Evolutionary conservation across 169 alveolate genomes (phyloP), one percentile per base, ranked within the genome.

Genomic region (Plasmodium blacklocki): DNA sequence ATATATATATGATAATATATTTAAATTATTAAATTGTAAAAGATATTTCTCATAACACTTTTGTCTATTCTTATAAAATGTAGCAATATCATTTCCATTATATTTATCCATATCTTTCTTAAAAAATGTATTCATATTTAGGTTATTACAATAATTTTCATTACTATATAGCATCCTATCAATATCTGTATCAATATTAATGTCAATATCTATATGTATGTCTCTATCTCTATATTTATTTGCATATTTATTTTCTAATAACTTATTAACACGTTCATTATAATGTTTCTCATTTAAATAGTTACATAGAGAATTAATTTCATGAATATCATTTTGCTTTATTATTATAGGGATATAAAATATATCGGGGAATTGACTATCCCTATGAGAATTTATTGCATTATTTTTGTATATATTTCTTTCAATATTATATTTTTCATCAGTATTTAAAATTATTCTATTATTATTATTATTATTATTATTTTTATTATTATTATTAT

Each of bases 281-380:
- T 29, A 19, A 4, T 8, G 11, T 59, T 50, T 15, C 18, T 67
- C 12, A 29, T 32, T 29, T 47, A 18, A 14, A 54, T 29, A n/a
- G 39, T 21, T 21, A n/a, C 21, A 12, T 9, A 26, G 15, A 23
- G 39, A 29, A 26, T 73, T 32, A 2, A 54, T 15, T 12, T 12
- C 39, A 39, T 54, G 12, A 6, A 47, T 66, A 50, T 58, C 14
- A 18, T 23, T 54, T 58, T 49, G 68, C 43, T 45, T 59, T 70
- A 83, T 83, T 39, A 86, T 72, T 58, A 86, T 23, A 26, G 92
- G 92, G 78, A 86, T 86, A 66, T 86, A 86, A 18, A 72, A 86
- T 19, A 59, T 49, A 32, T 86, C 92, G 92, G 92, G 92, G 92
- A 73, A 86, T 72, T 86, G 92, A 86, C 76, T 54, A 86, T 86